Conservation (phyloP, 164 flowering plant species). For the Hamamelis virginiana region DNA sequence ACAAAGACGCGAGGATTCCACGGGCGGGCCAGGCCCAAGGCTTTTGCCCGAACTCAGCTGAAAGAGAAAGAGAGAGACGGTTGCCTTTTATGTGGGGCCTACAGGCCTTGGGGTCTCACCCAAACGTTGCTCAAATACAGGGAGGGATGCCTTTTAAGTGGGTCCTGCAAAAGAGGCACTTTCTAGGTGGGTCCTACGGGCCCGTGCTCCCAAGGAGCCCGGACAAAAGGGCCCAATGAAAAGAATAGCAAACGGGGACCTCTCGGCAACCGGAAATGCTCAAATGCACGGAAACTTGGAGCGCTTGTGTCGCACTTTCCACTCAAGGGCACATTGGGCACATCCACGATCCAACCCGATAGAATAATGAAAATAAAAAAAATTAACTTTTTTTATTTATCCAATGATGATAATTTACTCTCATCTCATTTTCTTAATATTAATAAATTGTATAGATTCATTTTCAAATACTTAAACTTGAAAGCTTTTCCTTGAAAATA, state of each 20-base stretch:
- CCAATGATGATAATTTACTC: no score
- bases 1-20: neutral
- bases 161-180: neutral
- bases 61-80: neutral
- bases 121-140: neutral
- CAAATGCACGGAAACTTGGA: neutral
- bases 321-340: no score
- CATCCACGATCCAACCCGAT: no score
- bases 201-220: neutral
- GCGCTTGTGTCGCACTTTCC: neutral
- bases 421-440: no score
- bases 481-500: no score
- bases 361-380: no score
- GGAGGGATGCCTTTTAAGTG: neutral
- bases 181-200: neutral
- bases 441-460: no score
- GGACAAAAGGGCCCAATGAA: conserved; percentile 1
- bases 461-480: no score
- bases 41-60: neutral
- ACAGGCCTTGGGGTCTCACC: neutral
- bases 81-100: neutral
- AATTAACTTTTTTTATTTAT: no score
- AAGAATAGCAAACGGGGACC: neutral
- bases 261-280: neutral
- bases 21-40: neutral